Evolutionary conservation across 805 yeast genomes (phyloP), one percentile per base, ranked within the genome.

Genomic region (Brettanomyces sp.): DNA sequence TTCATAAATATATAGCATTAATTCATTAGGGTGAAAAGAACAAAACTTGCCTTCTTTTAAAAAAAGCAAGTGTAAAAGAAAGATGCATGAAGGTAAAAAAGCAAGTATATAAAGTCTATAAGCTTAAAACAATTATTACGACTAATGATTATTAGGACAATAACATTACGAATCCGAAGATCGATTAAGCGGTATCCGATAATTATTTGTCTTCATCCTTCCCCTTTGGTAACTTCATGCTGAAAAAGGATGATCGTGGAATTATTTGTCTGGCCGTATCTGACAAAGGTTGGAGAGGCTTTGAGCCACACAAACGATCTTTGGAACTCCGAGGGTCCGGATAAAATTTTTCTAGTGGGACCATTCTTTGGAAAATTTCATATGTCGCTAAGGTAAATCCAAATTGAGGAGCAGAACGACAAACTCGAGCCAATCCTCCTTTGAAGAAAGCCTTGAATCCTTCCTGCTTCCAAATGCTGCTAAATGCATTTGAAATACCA

Each of bases 341-440:
- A 46, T 63, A 64, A 47, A 64, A 55, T 41, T 56, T 51, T 65
- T 70, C 80, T 52, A 84, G 74, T 41, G 96, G 96, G 66, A 88
- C 70, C 56, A 82, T 57, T 42, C 73, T 77, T 63, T 91, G 95
- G 65, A 91, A 80, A 33, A 93, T 65, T 66, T 91, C 99, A 67
- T 93, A 91, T 24, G 96, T 90, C n/a, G 98, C 98, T 57, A 91
- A 75, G 5, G 99, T 91, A 68, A 90, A 90, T 46, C 98, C 99
- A 64, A 91, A 91, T 66, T 91, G 99, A 6, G 99, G 99, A 1
- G 97, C 89, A 4, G 97, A 90, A 67, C 98, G 78, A 58, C 89
- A 72, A 36, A 91, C 89, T 65, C 99, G 79, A 5, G 98, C 98
- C 47, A 90, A 77, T 36, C 97, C 95, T 57, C 99, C 99, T 72